Percentiles rank a stretch among this genome's conserved stretches.
These are phyloP conservation scores for Byssochlamys sp. DNA, from an alignment of 2,329 filamentous ascomycete species.

Conservation along the genomic window DNA sequence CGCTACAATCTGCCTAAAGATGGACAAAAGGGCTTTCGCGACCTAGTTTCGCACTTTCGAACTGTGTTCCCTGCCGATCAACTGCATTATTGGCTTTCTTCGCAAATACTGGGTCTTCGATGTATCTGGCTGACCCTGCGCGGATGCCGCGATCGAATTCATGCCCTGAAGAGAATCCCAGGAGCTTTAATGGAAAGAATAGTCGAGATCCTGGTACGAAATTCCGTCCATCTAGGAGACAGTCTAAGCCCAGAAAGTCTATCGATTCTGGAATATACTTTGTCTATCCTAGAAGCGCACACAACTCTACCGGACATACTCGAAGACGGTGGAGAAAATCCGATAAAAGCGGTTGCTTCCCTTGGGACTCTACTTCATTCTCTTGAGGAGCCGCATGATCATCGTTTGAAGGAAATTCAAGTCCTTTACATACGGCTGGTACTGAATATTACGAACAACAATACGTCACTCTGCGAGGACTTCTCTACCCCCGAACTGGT, in stretches of 20 bases:
- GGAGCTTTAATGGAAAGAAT: constrained; percentile 18
- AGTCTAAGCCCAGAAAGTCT: constrained; percentile 7
- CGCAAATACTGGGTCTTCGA: constrained; percentile 24
- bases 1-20: constrained; percentile 20
- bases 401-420: constrained; percentile 17
- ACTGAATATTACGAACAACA: constrained; percentile 79
- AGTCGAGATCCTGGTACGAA: constrained; percentile 19
- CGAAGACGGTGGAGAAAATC: constrained; percentile 16
- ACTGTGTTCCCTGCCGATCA: constrained; percentile 16
- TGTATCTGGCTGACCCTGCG: constrained; percentile 23
- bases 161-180: constrained; percentile 18
- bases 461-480: constrained; percentile 55
- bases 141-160: constrained; percentile 23
- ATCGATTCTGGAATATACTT: constrained; percentile 16
- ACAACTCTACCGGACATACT: constrained; percentile 20
- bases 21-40: constrained; percentile 20
- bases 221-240: constrained; percentile 8
- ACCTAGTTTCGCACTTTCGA: constrained; percentile 14
- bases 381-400: constrained; percentile 9
- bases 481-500: constrained; percentile 46
- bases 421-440: constrained; percentile 56
- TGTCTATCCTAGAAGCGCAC: constrained; percentile 32
- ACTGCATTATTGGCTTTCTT: constrained; percentile 16
- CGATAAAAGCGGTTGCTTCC: constrained; percentile 21
- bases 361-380: constrained; percentile 31